A percentile compares a stretch with the other conserved stretches of the same genome.
These are phyloP conservation scores for Xylaria sp. DNA, from an alignment of 2,329 filamentous ascomycete genomes.

Conservation along the genomic window DNA sequence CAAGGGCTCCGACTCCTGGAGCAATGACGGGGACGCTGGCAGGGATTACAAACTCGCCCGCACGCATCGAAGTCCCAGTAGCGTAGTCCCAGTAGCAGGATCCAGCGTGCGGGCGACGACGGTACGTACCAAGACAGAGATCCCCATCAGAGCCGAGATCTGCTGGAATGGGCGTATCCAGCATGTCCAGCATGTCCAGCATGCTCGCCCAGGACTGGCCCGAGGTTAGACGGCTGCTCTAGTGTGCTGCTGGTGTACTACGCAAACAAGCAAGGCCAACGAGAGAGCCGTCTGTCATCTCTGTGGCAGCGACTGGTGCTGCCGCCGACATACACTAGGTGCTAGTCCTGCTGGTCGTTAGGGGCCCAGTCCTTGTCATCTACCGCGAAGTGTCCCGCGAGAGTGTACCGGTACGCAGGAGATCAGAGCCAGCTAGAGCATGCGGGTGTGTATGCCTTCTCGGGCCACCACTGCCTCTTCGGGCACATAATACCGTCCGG, in stretches of 20 bases:
- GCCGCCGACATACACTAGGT: neutral
- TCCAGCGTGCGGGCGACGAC: constrained; percentile 34
- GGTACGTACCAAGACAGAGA: constrained; percentile 38
- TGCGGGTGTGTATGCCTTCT: constrained; percentile 40
- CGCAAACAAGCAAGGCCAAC: constrained; percentile 28
- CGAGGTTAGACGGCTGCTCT: constrained; percentile 53
- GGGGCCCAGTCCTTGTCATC: constrained; percentile 24
- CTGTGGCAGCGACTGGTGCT: constrained; percentile 1
- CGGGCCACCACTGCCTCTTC: constrained; percentile 49
- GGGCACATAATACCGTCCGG: constrained; percentile 46
- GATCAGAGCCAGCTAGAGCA: constrained; percentile 22
- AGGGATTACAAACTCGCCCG: constrained; percentile 42
- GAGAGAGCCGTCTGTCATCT: constrained; percentile 11
- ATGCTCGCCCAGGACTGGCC: constrained; percentile 50
- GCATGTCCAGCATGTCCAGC: neutral
- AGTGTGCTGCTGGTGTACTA: constrained; percentile 18
- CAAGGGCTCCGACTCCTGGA: constrained; percentile 52
- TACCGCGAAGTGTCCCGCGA: neutral
- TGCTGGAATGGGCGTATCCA: constrained; percentile 34
- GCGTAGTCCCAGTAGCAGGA: constrained; percentile 43
- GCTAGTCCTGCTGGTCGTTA: constrained; percentile 15
- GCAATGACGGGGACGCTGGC: constrained; percentile 49
- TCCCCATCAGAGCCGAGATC: constrained; percentile 42
- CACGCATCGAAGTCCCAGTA: constrained; percentile 45
- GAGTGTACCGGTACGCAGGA: constrained; percentile 10